A percentile compares a stretch with the other conserved stretches of the same genome.
phyloP scores from a whole-genome alignment of 106 monocot genomes.

The Xerophyta viscosa region DNA sequence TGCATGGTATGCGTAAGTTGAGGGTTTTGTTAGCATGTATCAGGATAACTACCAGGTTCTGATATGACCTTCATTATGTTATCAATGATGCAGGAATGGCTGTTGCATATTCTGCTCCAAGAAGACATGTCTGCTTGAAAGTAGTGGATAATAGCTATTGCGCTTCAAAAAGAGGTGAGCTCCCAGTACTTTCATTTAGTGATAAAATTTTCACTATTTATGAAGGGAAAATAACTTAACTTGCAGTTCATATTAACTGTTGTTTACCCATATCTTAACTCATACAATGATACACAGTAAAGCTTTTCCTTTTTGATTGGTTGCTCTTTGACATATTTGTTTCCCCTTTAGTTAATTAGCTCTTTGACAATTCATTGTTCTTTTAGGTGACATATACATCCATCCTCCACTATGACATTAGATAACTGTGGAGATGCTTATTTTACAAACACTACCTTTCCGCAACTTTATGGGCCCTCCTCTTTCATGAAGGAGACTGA shows the following conservation, averaged over 20 bases:
- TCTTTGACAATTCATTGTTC: no score
- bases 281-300: no score
- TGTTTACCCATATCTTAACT: no score
- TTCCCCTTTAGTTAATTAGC: no score
- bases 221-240: neutral
- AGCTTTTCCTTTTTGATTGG: no score
- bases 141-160: constrained; percentile 89
- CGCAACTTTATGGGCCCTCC: no score
- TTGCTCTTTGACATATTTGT: no score
- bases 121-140: constrained; percentile 51
- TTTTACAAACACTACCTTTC: no score
- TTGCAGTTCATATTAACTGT: neutral
- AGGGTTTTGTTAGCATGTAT: neutral
- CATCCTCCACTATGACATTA: no score
- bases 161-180: constrained; percentile 89
- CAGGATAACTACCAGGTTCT: neutral
- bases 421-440: no score
- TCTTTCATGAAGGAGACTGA: no score
- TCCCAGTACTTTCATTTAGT: neutral
- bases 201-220: neutral
- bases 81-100: constrained; percentile 42
- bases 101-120: constrained; percentile 77
- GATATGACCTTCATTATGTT: neutral
- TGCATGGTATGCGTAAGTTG: neutral
- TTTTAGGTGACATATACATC: no score